Conservation (phyloP, 495 filamentous ascomycete species). For the Trichoderma parareesei region DNA sequence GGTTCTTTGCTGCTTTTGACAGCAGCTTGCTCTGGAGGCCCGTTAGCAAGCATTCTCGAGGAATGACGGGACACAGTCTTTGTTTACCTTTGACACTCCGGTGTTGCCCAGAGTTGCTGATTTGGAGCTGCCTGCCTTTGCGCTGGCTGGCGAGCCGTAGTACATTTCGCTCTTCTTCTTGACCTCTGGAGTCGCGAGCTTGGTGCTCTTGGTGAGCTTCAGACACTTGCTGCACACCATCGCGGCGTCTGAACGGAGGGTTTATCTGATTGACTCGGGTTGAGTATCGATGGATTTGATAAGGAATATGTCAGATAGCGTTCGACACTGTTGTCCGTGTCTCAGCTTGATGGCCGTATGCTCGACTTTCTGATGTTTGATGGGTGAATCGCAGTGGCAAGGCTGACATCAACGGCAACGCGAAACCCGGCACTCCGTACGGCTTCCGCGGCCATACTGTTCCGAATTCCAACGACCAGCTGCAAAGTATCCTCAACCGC, state of each 20-base stretch:
- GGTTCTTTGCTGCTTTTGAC: slow-evolving; percentile 59
- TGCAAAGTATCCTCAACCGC: neutral
- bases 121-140: slow-evolving; percentile 26
- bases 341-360: too few relatives aligned
- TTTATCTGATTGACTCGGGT: too few relatives aligned
- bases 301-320: too few relatives aligned
- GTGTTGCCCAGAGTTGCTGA: slow-evolving; percentile 48
- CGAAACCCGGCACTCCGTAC: neutral
- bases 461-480: neutral
- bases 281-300: too few relatives aligned
- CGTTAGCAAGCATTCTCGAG: slow-evolving; percentile 12
- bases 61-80: slow-evolving; percentile 16
- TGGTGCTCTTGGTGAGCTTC: slow-evolving; percentile 49
- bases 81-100: slow-evolving; percentile 43
- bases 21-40: slow-evolving; percentile 54
- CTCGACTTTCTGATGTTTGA: neutral
- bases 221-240: slow-evolving; percentile 68
- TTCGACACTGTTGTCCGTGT: neutral
- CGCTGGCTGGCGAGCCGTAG: slow-evolving; percentile 50
- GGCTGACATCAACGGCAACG: neutral
- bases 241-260: slow-evolving; percentile 12
- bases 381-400: neutral
- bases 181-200: slow-evolving; percentile 59
- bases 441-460: neutral
- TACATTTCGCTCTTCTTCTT: slow-evolving; percentile 68